Evolutionary conservation across 495 filamentous ascomycete genomes (phyloP), one percentile per base, ranked within the genome.

Genomic region (Penicillium macrosclerotiorum): DNA sequence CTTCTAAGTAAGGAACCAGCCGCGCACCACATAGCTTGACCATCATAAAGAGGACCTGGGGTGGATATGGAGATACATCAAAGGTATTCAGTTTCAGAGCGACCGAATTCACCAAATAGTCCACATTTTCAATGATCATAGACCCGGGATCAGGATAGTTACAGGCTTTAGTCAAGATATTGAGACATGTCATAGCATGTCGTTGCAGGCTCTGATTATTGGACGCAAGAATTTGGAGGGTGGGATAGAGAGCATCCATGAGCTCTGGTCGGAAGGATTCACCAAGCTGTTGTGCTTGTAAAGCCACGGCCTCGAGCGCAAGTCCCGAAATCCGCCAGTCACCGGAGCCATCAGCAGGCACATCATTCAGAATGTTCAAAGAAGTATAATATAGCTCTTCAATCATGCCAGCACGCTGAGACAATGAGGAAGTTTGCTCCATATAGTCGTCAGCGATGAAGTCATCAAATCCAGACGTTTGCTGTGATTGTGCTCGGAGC

Each of bases 41-140:
- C 88, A 99, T 93, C 90, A 99, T 96, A 8, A 86, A 76, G 11
- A 99, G 71, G 0, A 97, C 94, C 52, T 89, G 85, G 12, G 91
- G 90, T 8, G 90, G 89, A 45, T 94, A 85, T 2, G 92, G 92
- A 0, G 89, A 92, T 42, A 96, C 81, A 41, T 96, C 89, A 55
- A 95, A 89, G 0, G 82, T 89, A 51, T 95, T 96, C 20, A 99
- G 75, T 45, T 92, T 89, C 17, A 96, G 69, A 0, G 86, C 87
- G 5, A 97, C 82, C 0, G 92, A 87, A 59, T 96, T 97, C 36
- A 96, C 84, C 67, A 99, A 84, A 62, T 99, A 99, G 63, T 99
- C 93, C 18, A 86, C 90, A 51, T 99, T 99, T 23, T 89, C 84
- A 35, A 96, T 77, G 34, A 99, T 82, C 49, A 99, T 72, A 8